Base-by-base conservation (phyloP, 305 asterid species). In the Rubia peregrina region DNA sequence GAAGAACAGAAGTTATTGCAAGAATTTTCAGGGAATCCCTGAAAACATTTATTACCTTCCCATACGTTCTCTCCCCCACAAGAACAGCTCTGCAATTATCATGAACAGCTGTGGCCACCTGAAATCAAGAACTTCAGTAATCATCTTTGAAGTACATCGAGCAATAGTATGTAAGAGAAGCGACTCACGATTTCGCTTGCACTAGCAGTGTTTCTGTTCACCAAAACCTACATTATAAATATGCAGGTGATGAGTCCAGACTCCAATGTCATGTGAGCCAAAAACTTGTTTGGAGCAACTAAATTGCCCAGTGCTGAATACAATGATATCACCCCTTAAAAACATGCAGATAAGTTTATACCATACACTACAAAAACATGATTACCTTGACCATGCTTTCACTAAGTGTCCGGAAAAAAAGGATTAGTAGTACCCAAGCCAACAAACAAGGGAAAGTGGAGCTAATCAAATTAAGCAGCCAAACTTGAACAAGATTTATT, bases 21-120 rank as follows among this genome's bases (percentile, higher is more conserved):
- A 51, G 0, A 51, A 51, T 7, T 53, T 6, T n/a, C 59, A 53
- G 40, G 33, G 24, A 13, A 65, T 24, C 43, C 57, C 26, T 66
- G 66, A 21, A 46, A 70, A n/a, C 24, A 55, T 51, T 61, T 55
- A 62, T 67, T 70, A 91, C 99, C 97, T 94, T 94, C 73, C 99
- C 99, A 61, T 86, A 94, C 38, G 99, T 94, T 87, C 86, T 88
- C 65, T 94, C 98, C 69, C 99, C 99, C 63, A 91, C 99, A 75
- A 94, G 98, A 78, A 90, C 90, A 74, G 99, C 99, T 87, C 85
- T 86, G 72, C 99, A 94, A 82, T 94, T 94, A 81, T 94, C 99
- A 74, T 94, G 99, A 85, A 94, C 97, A 57, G 99, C 99, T 63
- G 98, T 91, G 73, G 97, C 99, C 71, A 94, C 99, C 99, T 94